Evolutionary conservation across 1,284 basidiomycete species (phyloP).

Genomic region (Puccinia brachypodii): DNA sequence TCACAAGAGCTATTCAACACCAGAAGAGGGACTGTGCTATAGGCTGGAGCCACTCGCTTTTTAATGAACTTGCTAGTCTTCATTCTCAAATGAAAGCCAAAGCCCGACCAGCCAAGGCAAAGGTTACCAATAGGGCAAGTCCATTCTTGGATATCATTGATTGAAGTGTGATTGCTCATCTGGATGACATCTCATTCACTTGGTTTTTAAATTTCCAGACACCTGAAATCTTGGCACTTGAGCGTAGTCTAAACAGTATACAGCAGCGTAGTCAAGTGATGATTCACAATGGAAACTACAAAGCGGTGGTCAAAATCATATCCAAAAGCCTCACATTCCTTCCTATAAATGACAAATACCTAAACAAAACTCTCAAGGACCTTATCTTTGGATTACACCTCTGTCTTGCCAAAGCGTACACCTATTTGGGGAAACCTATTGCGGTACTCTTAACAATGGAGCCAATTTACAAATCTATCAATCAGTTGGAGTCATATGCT

Average conservation of each 20-base stretch:
- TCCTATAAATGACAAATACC: neutral
- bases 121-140: neutral
- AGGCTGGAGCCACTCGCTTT: neutral
- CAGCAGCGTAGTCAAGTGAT: neutral
- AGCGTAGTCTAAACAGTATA: neutral
- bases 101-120: neutral
- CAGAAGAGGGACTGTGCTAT: neutral
- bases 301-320: neutral
- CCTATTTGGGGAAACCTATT: neutral
- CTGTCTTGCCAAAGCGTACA: neutral
- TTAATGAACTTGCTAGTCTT: neutral
- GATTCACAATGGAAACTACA: neutral
- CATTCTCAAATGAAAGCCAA: neutral
- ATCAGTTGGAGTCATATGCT: too few relatives aligned
- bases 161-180: too few relatives aligned
- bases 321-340: neutral
- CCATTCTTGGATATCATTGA: neutral
- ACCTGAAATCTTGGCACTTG: neutral
- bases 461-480: too few relatives aligned
- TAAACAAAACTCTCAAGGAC: neutral
- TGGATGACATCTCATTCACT: neutral
- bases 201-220: neutral
- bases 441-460: neutral
- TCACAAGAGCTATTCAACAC: neutral
- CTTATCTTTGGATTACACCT: neutral